A percentile compares a stretch with the other conserved stretches of the same genome.
These are phyloP conservation scores for Aspergillus nanangensis DNA, from an alignment of 495 filamentous ascomycete species.

Conservation along the genomic window DNA sequence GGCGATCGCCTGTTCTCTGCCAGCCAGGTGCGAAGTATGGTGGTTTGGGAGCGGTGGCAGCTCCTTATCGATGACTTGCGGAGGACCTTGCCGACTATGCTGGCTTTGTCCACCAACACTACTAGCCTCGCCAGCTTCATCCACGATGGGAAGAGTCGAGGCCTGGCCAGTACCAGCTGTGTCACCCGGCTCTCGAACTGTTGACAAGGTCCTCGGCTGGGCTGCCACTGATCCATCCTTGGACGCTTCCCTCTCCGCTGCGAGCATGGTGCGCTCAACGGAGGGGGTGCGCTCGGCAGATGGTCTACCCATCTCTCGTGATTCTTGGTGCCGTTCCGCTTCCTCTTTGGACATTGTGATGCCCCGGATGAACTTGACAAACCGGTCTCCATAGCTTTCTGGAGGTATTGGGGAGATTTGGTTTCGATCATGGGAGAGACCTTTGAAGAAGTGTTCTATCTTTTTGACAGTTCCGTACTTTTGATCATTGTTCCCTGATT, in stretches of 20 bases:
- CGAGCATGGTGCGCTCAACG: slow-evolving; percentile 43
- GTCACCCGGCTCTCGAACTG: slow-evolving; percentile 52
- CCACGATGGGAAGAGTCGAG: slow-evolving; percentile 82
- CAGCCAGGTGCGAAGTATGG: slow-evolving; percentile 5
- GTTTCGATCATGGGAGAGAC: slow-evolving; percentile 69
- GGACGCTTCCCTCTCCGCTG: slow-evolving; percentile 45
- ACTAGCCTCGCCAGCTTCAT: slow-evolving; percentile 79
- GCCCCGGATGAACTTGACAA: slow-evolving; percentile 85
- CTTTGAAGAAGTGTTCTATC: slow-evolving; percentile 90
- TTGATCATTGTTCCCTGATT: slow-evolving; percentile 13
- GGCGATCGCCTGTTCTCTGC: slow-evolving; percentile 25
- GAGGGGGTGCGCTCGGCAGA: slow-evolving; percentile 38
- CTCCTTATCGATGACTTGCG: slow-evolving; percentile 44
- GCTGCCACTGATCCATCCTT: slow-evolving; percentile 54
- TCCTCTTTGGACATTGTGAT: slow-evolving; percentile 88
- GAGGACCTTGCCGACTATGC: slow-evolving; percentile 30
- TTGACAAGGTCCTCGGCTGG: slow-evolving; percentile 46
- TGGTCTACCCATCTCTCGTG: slow-evolving; percentile 20
- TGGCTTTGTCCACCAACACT: slow-evolving; percentile 57
- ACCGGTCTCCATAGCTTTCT: slow-evolving; percentile 87
- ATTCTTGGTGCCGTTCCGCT: slow-evolving; percentile 58
- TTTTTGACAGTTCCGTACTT: slow-evolving; percentile 87
- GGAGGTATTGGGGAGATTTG: slow-evolving; percentile 95
- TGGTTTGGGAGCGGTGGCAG: slow-evolving; percentile 47
- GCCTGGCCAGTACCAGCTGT: slow-evolving; percentile 50